A percentile compares a stretch with the other conserved stretches of the same genome.
Evolutionary conservation across 192 early-diverging fungal genomes (phyloP).

Genomic region (Dissophora ornata): DNA sequence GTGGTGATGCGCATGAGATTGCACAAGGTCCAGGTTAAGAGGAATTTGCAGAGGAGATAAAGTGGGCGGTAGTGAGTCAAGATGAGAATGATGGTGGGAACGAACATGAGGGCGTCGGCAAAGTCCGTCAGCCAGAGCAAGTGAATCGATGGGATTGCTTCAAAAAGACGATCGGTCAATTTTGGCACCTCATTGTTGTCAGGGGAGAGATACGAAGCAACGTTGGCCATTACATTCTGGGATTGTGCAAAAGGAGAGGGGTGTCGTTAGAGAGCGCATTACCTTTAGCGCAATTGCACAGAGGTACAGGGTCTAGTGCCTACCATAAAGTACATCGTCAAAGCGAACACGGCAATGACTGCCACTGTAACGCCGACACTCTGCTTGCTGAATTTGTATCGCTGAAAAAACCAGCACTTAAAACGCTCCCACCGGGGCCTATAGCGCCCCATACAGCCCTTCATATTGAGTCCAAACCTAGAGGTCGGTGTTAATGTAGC

Average conservation of each 20-base stretch:
- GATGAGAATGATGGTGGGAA: constrained; percentile 61
- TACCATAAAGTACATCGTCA: constrained; percentile 53
- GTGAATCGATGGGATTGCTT: constrained; percentile 64
- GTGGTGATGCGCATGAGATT: constrained; percentile 70
- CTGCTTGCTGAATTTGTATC: constrained; percentile 33
- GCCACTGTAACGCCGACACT: constrained; percentile 15
- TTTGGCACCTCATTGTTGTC: constrained; percentile 48
- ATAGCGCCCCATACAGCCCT: constrained; percentile 3
- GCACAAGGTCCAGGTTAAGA: constrained; percentile 64
- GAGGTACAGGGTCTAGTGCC: not conserved
- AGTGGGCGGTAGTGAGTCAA: constrained; percentile 65
- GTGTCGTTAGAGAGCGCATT: too few relatives aligned
- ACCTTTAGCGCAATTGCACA: too few relatives aligned
- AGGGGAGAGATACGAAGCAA: constrained; percentile 67
- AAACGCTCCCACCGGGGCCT: constrained; percentile 25
- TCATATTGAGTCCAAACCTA: constrained; percentile 9
- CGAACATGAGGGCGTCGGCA: constrained; percentile 67
- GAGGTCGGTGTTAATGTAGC: not conserved
- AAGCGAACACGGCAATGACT: constrained; percentile 19
- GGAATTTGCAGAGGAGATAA: constrained; percentile 64
- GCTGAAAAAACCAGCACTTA: constrained; percentile 17
- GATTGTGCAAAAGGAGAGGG: too few relatives aligned
- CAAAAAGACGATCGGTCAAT: constrained; percentile 66
- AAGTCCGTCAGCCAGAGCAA: constrained; percentile 71
- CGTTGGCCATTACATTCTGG: constrained; percentile 74